Percentiles rank a stretch among this genome's conserved stretches.
phyloP scores from a whole-genome alignment of 805 yeast species.

The Hanseniaspora mollemarum region DNA sequence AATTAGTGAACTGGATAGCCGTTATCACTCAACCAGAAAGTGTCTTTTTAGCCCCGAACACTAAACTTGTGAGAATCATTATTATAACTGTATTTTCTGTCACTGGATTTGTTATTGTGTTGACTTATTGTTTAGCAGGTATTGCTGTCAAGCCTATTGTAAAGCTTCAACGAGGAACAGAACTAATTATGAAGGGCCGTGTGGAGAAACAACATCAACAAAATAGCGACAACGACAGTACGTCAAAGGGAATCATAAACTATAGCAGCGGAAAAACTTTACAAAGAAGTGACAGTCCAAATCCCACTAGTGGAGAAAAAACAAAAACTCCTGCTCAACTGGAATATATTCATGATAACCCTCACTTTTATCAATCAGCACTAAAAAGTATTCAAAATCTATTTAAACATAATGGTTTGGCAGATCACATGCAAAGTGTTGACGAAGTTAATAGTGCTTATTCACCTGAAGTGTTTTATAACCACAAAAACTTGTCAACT shows the following conservation, averaged over 20 bases:
- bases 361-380: background rate
- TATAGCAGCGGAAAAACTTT: background rate
- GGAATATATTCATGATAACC: background rate
- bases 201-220: slow-evolving; percentile 24
- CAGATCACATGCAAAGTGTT: no score
- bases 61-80: slow-evolving; percentile 52
- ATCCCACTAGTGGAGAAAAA: background rate
- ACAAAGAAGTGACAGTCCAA: background rate
- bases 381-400: background rate
- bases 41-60: slow-evolving; percentile 52
- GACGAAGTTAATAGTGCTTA: no score
- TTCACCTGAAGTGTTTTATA: no score
- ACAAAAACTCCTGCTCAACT: background rate
- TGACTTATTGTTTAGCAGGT: slow-evolving; percentile 76
- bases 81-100: slow-evolving; percentile 69
- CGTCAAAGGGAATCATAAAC: background rate
- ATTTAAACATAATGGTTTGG: background rate
- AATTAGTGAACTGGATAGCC: slow-evolving; percentile 55
- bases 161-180: slow-evolving; percentile 70
- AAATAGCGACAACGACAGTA: background rate
- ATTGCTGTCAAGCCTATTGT: slow-evolving; percentile 77
- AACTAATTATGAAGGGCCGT: slow-evolving; percentile 36
- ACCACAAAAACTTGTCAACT: no score
- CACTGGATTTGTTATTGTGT: slow-evolving; percentile 53
- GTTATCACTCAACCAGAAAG: slow-evolving; percentile 52